Base-by-base conservation (phyloP, 257 asterid genomes). In the Cordia subcordata region DNA sequence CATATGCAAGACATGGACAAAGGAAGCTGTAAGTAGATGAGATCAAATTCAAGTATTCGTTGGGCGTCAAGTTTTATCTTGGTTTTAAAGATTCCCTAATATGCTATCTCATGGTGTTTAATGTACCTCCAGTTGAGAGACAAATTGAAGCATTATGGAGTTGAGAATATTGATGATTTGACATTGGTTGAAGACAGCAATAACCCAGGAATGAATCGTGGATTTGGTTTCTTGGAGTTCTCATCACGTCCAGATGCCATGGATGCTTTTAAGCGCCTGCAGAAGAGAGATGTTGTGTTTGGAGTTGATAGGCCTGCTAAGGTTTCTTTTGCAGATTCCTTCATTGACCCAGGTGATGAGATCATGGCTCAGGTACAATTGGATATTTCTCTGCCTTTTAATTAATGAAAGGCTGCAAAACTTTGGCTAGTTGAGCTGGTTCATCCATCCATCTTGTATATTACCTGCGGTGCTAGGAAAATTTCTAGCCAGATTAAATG, bases 251-350 rank as follows among this genome's bases (percentile, higher is more conserved):
- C 96, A 56, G 97, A 93, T 56, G 97, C 99, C 57, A 93, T 93
- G 97, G 97, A 85, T 77, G 92, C 96, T 78, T 93, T 81, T 87
- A 93, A 86, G 81, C 95, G 85, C 70, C 81, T 93, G n/a, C 99
- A 93, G 75, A 93, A 80, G 82, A 83, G 95, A 77, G 95, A 87
- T 80, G 76, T 93, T 61, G 16, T 66, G 56, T 90, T 93, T 83
- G 99, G 99, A 75, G 81, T 83, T 55, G 96, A 88, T 72, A 81
- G 94, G 79, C 95, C 94, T 32, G 99, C 96, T 47, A 93, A 93
- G 81, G 94, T 93, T 72, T 86, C 99, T 52, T 89, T 93, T 77
- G 99, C 99, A 23, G 99, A 93, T 75, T 90, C 99, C 62, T 86
- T 89, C 75, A 79, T 86, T 61, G 99, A 93, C 72, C 99, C 99